phyloP scores from a whole-genome alignment of 495 filamentous ascomycete genomes.

The Podospora appendiculata region DNA sequence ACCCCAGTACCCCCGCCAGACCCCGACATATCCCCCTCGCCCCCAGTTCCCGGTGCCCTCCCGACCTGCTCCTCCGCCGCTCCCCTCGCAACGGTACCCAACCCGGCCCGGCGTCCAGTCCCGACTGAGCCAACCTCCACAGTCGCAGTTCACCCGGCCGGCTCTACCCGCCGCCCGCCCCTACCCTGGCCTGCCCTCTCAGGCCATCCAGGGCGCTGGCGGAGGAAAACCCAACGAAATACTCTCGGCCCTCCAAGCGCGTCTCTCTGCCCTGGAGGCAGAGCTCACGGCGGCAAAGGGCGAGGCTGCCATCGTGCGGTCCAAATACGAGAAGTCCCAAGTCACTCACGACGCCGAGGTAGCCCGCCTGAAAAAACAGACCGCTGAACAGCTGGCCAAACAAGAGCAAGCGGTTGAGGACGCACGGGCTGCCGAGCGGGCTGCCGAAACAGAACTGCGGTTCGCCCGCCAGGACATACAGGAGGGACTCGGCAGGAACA shows the following conservation, averaged over 20 bases:
- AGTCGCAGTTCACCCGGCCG: constrained; percentile 20
- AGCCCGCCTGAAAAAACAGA: constrained; percentile 32
- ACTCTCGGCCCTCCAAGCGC: constrained; percentile 19
- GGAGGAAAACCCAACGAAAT: constrained; percentile 12
- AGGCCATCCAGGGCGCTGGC: constrained; percentile 3
- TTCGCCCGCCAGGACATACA: constrained; percentile 45
- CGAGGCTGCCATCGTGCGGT: constrained; percentile 46
- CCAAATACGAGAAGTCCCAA: constrained; percentile 36
- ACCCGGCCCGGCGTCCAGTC: constrained; percentile 9
- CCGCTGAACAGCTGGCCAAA: constrained; percentile 37
- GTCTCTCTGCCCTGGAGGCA: constrained; percentile 29
- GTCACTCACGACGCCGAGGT: constrained; percentile 37
- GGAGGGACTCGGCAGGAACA: constrained; percentile 36
- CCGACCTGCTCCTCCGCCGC: constrained; percentile 7
- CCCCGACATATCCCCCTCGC: constrained; percentile 4
- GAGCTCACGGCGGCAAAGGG: constrained; percentile 39
- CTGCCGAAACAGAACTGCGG: constrained; percentile 40
- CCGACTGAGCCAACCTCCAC: constrained; percentile 3
- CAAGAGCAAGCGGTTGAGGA: constrained; percentile 39
- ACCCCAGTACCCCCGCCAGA: neutral
- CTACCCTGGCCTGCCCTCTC: constrained; percentile 9
- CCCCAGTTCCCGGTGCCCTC: constrained; percentile 4
- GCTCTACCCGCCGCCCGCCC: constrained; percentile 5
- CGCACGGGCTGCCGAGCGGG: constrained; percentile 36
- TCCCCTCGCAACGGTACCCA: constrained; percentile 16